These are phyloP conservation scores for Termitomyces sp. DNA, from an alignment of 768 basidiomycete genomes.

Conservation along the genomic window DNA sequence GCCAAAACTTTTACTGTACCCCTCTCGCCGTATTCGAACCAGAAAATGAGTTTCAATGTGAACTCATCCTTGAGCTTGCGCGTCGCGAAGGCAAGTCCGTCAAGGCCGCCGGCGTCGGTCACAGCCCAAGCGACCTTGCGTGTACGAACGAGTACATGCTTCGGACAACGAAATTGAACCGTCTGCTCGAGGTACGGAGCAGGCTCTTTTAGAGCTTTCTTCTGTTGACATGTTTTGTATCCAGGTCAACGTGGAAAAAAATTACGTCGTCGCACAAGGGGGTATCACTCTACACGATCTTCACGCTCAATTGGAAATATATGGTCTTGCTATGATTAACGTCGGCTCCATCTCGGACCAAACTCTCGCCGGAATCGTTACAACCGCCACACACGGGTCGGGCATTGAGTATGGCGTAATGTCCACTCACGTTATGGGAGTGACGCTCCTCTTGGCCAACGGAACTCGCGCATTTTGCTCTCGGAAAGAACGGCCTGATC, in stretches of 20 bases:
- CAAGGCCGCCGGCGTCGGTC: slow-evolving; percentile 85
- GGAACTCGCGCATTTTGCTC: slow-evolving; percentile 70
- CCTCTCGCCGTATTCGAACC: slow-evolving; percentile 79
- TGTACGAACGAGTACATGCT: slow-evolving; percentile 89
- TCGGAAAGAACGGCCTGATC: slow-evolving; percentile 55
- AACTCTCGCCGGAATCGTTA: slow-evolving; percentile 86
- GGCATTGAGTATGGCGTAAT: slow-evolving; percentile 79
- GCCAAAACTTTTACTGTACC: slow-evolving; percentile 65
- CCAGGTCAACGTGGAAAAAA: slow-evolving; percentile 69
- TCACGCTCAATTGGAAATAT: slow-evolving; percentile 59
- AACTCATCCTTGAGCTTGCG: slow-evolving; percentile 77
- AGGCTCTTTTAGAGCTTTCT: slow-evolving; percentile 15
- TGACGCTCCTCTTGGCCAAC: slow-evolving; percentile 76
- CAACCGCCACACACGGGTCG: slow-evolving; percentile 94
- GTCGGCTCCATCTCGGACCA: slow-evolving; percentile 97
- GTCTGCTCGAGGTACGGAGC: slow-evolving; percentile 69
- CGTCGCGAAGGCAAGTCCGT: slow-evolving; percentile 66
- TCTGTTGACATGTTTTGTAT: slow-evolving; percentile 13
- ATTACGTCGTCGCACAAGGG: slow-evolving; percentile 67
- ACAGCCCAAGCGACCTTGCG: slow-evolving; percentile 90
- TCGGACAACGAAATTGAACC: slow-evolving; percentile 68
- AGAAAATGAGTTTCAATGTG: slow-evolving; percentile 61
- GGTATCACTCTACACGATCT: slow-evolving; percentile 78
- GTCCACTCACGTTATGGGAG: slow-evolving; percentile 72
- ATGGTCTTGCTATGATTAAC: slow-evolving; percentile 83